Evolutionary conservation across 768 basidiomycete genomes (phyloP), one percentile per base, ranked within the genome.

Genomic region (Lentinula detonsa): DNA sequence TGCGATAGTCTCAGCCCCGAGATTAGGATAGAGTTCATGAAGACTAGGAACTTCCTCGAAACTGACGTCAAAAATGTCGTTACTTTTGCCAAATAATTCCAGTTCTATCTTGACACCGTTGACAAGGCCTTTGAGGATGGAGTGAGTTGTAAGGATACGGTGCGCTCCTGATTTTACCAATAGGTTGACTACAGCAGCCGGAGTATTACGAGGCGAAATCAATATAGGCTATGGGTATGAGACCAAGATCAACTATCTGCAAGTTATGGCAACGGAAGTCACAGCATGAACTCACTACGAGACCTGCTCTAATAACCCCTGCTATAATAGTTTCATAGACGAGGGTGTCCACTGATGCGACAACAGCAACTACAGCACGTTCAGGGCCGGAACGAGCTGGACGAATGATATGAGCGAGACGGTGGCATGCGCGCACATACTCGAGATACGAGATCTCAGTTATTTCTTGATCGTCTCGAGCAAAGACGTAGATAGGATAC

Each of bases 381-480:
- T 75, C 71, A 1, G 64, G 62, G 1, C 74, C 69, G 37, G 53
- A 56, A 2, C 74, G 70, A 16, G 64, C 62, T 0, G 78, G 78
- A 15, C 75, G 70, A 11, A 81, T 48, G 21, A 65, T 61, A 62
- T 76, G 76, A 0, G 79, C 78, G 23, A 76, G 68, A 15, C 79
- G 74, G 60, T 81, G 75, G 45, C 72, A 73, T 8, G 80, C 81
- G 9, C 75, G 74, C 16, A 71, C 73, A 63, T 81, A 82, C 57
- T 82, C 78, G 7, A 78, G 59, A 54, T 74, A 73, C 5, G 75
- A 71, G 33, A 82, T 72, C n/a, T 49, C 58, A 5, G 70, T 68
- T 9, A 71, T 61, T 16, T 64, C 60, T 3, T 68, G 57, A 1
- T 61, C 59, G 21, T 48, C 45, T 31, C 72, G 70, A 9, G 68